Conservation (phyloP, 192 early-diverging fungal species). For the Coemansia sp. region DNA sequence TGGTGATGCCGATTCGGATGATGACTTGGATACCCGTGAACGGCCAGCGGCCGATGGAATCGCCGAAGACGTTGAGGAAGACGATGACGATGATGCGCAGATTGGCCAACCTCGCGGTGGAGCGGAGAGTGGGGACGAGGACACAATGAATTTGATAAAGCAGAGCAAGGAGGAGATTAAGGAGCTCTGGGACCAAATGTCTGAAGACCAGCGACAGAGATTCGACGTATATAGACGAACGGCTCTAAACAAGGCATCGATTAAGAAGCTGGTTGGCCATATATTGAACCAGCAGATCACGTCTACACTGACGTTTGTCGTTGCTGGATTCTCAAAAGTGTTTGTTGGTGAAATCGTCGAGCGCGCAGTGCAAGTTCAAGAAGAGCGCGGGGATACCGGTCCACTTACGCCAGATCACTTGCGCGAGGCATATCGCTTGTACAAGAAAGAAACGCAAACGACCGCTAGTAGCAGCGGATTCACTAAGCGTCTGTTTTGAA, state of each 20-base stretch:
- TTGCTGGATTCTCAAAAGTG: constrained; percentile 88
- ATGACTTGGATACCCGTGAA: background rate
- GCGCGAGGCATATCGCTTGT: constrained; percentile 79
- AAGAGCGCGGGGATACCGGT: constrained; percentile 71
- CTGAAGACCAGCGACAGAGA: constrained; percentile 71
- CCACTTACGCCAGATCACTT: constrained; percentile 82
- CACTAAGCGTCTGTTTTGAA: constrained; percentile 43
- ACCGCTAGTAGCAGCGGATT: constrained; percentile 20
- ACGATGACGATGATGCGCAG: constrained; percentile 9
- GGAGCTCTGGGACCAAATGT: constrained; percentile 46
- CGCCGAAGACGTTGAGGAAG: constrained; percentile 14
- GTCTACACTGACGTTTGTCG: constrained; percentile 74
- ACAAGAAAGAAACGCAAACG: constrained; percentile 58
- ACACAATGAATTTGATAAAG: constrained; percentile 24
- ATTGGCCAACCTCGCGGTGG: background rate
- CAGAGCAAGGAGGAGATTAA: constrained; percentile 51
- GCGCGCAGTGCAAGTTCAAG: constrained; percentile 75
- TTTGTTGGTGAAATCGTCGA: constrained; percentile 92
- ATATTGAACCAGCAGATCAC: constrained; percentile 74
- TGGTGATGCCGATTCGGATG: background rate
- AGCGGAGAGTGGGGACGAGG: constrained; percentile 3
- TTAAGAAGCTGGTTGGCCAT: constrained; percentile 71
- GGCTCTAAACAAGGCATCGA: constrained; percentile 71
- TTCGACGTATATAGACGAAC: constrained; percentile 83
- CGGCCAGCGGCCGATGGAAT: background rate